These are phyloP conservation scores for Aspergillus tubingensis DNA, from an alignment of 2,329 filamentous ascomycete species.

Conservation along the genomic window DNA sequence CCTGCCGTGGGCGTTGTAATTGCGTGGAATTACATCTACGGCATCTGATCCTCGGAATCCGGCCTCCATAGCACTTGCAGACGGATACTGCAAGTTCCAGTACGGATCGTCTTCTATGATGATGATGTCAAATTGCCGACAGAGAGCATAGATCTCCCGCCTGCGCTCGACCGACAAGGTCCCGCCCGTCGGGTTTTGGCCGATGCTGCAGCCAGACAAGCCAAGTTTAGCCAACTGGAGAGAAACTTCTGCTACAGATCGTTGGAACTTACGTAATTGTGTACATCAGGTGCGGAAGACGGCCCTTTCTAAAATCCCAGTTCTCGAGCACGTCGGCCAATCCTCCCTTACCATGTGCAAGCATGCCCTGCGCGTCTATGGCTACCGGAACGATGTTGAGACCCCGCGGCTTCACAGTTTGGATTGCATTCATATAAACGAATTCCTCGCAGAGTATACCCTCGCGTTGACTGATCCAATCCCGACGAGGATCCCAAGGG, in stretches of 20 bases:
- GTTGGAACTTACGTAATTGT: slow-evolving; percentile 72
- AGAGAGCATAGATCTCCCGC: slow-evolving; percentile 76
- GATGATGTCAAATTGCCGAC: slow-evolving; percentile 80
- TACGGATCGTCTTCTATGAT: slow-evolving; percentile 95
- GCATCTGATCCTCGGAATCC: slow-evolving; percentile 30
- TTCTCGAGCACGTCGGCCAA: slow-evolving; percentile 76
- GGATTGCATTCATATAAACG: slow-evolving; percentile 75
- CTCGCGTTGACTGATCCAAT: slow-evolving; percentile 70
- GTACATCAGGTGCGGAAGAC: slow-evolving; percentile 81
- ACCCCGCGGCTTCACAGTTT: slow-evolving; percentile 66
- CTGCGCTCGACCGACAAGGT: slow-evolving; percentile 72
- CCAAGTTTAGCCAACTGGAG: slow-evolving; percentile 8
- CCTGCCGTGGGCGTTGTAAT: slow-evolving; percentile 48
- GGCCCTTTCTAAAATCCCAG: slow-evolving; percentile 76
- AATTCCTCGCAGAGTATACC: slow-evolving; percentile 78
- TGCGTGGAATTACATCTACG: slow-evolving; percentile 39
- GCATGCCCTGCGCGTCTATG: slow-evolving; percentile 79
- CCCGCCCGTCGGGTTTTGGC: slow-evolving; percentile 84
- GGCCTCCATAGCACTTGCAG: slow-evolving; percentile 55
- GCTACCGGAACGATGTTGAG: slow-evolving; percentile 72
- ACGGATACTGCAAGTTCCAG: slow-evolving; percentile 90
- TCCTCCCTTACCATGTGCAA: slow-evolving; percentile 70
- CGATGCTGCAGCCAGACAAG: slow-evolving; percentile 57
- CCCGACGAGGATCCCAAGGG: slow-evolving; percentile 69
- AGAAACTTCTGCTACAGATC: background rate